Percentiles rank a stretch among this genome's conserved stretches.
phyloP scores from a whole-genome alignment of 768 basidiomycete genomes.

The Candolleomyces aberdarensis region DNA sequence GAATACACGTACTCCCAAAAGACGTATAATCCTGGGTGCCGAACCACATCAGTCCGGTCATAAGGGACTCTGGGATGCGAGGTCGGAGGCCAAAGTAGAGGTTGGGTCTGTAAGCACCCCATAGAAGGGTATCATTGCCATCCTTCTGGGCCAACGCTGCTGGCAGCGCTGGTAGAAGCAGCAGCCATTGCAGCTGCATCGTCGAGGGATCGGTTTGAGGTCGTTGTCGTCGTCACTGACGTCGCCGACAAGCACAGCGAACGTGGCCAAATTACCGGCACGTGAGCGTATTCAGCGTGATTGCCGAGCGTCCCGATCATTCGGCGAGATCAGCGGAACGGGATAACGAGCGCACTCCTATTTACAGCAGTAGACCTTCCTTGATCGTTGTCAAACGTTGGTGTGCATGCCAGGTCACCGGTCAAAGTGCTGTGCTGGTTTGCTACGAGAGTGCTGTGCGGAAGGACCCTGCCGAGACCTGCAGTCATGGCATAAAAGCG shows the following conservation, averaged over 20 bases:
- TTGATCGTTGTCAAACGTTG: neutral
- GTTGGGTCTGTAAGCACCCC: slow-evolving; percentile 88
- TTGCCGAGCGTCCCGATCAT: too few species aligned
- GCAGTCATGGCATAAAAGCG: neutral
- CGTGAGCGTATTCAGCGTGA: neutral
- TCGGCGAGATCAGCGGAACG: neutral
- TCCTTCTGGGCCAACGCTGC: slow-evolving; percentile 30
- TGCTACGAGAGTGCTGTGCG: neutral
- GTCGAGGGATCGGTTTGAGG: neutral
- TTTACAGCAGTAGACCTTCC: neutral
- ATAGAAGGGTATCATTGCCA: slow-evolving; percentile 59
- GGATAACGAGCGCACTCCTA: neutral
- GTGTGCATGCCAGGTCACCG: neutral
- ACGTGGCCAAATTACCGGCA: slow-evolving; percentile 5
- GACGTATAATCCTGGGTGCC: slow-evolving; percentile 84
- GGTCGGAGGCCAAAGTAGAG: slow-evolving; percentile 94
- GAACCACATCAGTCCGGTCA: slow-evolving; percentile 95
- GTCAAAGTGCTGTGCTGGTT: neutral
- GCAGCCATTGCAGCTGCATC: slow-evolving; percentile 45
- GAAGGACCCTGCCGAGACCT: neutral
- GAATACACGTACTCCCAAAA: slow-evolving; percentile 49
- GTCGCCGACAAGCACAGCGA: neutral
- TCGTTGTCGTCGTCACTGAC: slow-evolving; percentile 1
- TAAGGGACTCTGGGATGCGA: slow-evolving; percentile 79
- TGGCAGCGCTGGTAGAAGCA: slow-evolving; percentile 44